A percentile compares a stretch with the other conserved stretches of the same genome.
Evolutionary conservation across 2,329 filamentous ascomycete genomes (phyloP).

Genomic region (Pseudogymnoascus sp.): DNA sequence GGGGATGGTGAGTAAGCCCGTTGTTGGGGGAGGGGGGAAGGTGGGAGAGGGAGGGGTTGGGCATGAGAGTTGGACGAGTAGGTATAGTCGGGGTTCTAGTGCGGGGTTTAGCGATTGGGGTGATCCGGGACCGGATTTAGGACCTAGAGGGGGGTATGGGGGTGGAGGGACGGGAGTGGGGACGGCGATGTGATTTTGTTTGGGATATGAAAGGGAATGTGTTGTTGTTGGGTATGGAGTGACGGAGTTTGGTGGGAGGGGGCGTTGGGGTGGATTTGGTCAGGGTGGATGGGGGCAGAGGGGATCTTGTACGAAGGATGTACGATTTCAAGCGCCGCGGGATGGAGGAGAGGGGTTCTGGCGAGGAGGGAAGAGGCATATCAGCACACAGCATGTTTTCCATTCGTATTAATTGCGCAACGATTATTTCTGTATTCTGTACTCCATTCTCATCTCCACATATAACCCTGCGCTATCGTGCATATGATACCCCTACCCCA

Average conservation of each 20-base stretch:
- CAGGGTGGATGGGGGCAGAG: not conserved
- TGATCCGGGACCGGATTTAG: constrained; percentile 48
- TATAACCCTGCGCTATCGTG: too few species aligned
- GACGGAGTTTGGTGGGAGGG: not conserved
- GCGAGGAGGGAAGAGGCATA: not conserved
- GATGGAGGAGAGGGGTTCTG: not conserved
- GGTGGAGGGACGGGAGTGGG: not conserved
- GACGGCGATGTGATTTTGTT: not conserved
- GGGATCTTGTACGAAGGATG: not conserved
- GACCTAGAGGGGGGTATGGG: constrained; percentile 26
- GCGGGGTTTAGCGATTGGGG: constrained; percentile 35
- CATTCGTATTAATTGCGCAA: constrained; percentile 3
- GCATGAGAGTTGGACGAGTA: constrained; percentile 19
- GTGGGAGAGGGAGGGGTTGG: constrained; percentile 17
- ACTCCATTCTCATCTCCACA: not conserved
- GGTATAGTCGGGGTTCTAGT: constrained; percentile 43
- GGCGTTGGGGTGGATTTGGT: not conserved
- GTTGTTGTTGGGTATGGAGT: not conserved
- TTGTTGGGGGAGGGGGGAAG: not conserved
- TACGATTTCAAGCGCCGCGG: not conserved
- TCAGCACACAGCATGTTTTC: constrained; percentile 4
- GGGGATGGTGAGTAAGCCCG: too few species aligned
- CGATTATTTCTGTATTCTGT: not conserved
- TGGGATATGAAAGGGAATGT: not conserved
- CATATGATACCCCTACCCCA: not conserved